Percentiles rank a stretch among this genome's conserved stretches.
These are phyloP conservation scores for Lepidium sativum DNA, from an alignment of 345 rosid species.

Conservation along the genomic window DNA sequence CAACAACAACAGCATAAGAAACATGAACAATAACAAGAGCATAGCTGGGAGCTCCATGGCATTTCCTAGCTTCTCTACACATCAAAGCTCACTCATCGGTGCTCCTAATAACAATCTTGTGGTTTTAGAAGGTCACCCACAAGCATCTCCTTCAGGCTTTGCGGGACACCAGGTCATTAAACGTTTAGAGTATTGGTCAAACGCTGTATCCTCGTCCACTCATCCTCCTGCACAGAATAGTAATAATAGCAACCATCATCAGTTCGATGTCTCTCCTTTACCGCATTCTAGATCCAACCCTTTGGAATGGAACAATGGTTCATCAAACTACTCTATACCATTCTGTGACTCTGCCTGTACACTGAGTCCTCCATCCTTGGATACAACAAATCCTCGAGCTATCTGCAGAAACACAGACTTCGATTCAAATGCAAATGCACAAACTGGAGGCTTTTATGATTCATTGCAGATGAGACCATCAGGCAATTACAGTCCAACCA, in stretches of 20 bases:
- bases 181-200: slow-evolving; percentile 48
- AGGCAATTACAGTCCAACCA: slow-evolving; percentile 30
- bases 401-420: slow-evolving; percentile 34
- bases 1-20: slow-evolving; percentile 28
- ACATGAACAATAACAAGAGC: slow-evolving; percentile 23
- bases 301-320: slow-evolving; percentile 37
- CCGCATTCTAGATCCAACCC: slow-evolving; percentile 23
- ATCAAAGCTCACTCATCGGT: slow-evolving; percentile 23
- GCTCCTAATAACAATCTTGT: slow-evolving; percentile 34
- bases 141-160: slow-evolving; percentile 33
- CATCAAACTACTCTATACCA: slow-evolving; percentile 33
- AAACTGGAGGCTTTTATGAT: slow-evolving; percentile 27
- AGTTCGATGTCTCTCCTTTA: slow-evolving; percentile 31
- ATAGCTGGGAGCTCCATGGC: background rate
- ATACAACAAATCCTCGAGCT: slow-evolving; percentile 28
- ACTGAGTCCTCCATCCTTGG: slow-evolving; percentile 31
- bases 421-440: slow-evolving; percentile 29
- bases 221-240: slow-evolving; percentile 35
- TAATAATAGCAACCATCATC: slow-evolving; percentile 11
- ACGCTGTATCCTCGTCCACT: slow-evolving; percentile 34
- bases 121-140: slow-evolving; percentile 43
- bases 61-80: slow-evolving; percentile 21
- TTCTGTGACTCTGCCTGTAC: slow-evolving; percentile 22
- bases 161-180: slow-evolving; percentile 30
- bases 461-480: slow-evolving; percentile 26